These are phyloP conservation scores for Metarhizium album DNA, from an alignment of 2,329 filamentous ascomycete genomes.

Conservation along the genomic window DNA sequence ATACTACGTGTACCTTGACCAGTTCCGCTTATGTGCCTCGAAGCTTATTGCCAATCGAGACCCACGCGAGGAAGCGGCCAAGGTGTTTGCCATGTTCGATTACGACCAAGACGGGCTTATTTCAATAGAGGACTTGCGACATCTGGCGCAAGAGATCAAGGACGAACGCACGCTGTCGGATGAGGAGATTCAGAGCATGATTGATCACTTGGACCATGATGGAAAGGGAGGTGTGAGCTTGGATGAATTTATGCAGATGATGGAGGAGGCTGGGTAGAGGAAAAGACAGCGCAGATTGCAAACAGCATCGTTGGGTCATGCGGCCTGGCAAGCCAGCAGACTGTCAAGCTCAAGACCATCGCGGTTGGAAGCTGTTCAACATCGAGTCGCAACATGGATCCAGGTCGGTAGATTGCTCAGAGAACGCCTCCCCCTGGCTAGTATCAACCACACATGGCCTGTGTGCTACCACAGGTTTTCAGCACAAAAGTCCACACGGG, in stretches of 20 bases:
- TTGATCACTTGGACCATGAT: constrained; percentile 94
- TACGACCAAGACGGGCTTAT: constrained; percentile 86
- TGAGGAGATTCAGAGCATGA: constrained; percentile 88
- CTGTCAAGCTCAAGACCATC: not conserved
- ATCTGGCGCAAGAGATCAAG: constrained; percentile 82
- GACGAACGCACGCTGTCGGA: constrained; percentile 73
- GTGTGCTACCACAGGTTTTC: not conserved
- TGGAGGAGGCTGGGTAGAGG: constrained; percentile 32
- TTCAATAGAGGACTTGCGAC: constrained; percentile 73
- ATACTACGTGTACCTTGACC: constrained; percentile 41
- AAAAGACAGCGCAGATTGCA: not conserved
- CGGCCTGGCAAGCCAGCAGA: not conserved
- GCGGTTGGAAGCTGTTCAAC: not conserved
- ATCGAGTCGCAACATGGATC: not conserved
- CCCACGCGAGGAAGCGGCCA: constrained; percentile 79
- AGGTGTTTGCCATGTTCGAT: constrained; percentile 91
- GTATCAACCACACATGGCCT: not conserved
- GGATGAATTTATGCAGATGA: constrained; percentile 59
- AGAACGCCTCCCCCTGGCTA: not conserved
- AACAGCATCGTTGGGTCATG: not conserved
- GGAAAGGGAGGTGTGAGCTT: constrained; percentile 71
- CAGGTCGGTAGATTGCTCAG: not conserved
- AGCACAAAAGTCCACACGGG: not conserved
- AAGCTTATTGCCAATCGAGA: constrained; percentile 72
- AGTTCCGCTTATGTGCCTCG: constrained; percentile 60